Percentiles rank a stretch among this genome's conserved stretches.
Evolutionary conservation across 495 filamentous ascomycete species (phyloP).

Genomic region (Parathielavia hyrcaniae): DNA sequence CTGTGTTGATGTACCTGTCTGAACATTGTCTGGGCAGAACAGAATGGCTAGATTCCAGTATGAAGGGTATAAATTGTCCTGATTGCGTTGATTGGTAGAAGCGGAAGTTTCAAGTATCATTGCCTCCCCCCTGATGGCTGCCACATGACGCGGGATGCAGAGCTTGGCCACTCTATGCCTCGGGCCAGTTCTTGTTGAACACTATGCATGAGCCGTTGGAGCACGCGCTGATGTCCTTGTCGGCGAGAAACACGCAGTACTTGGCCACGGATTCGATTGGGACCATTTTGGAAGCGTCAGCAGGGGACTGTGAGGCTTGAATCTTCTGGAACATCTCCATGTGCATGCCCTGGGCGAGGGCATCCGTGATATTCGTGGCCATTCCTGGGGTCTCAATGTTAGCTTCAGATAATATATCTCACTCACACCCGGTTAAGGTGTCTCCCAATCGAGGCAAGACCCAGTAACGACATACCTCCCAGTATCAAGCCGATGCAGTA

Average conservation of each 20-base stretch:
- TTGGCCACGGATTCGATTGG: constrained; percentile 35
- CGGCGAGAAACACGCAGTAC: constrained; percentile 39
- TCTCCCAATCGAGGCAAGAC: too few species aligned
- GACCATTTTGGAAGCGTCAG: constrained; percentile 21
- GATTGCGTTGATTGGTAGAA: too few species aligned
- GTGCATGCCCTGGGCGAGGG: constrained; percentile 42
- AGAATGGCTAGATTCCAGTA: too few species aligned
- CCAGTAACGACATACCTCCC: constrained; percentile 30
- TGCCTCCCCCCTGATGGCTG: neutral
- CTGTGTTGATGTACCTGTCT: neutral
- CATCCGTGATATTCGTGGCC: constrained; percentile 51
- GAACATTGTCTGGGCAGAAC: neutral
- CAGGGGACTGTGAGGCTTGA: constrained; percentile 23
- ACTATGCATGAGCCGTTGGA: constrained; percentile 36
- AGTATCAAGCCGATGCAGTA: constrained; percentile 50
- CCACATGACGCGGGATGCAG: neutral
- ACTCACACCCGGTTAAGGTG: neutral
- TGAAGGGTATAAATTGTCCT: too few species aligned
- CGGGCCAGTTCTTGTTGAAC: constrained; percentile 40
- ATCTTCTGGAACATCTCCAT: constrained; percentile 38
- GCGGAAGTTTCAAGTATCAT: too few species aligned
- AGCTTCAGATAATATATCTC: neutral
- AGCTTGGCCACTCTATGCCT: constrained; percentile 21
- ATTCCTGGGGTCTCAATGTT: constrained; percentile 29
- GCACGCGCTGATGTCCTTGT: constrained; percentile 31